Evolutionary conservation across 106 monocot genomes (phyloP), one percentile per base, ranked within the genome.

Genomic region (Chionographis japonica): DNA sequence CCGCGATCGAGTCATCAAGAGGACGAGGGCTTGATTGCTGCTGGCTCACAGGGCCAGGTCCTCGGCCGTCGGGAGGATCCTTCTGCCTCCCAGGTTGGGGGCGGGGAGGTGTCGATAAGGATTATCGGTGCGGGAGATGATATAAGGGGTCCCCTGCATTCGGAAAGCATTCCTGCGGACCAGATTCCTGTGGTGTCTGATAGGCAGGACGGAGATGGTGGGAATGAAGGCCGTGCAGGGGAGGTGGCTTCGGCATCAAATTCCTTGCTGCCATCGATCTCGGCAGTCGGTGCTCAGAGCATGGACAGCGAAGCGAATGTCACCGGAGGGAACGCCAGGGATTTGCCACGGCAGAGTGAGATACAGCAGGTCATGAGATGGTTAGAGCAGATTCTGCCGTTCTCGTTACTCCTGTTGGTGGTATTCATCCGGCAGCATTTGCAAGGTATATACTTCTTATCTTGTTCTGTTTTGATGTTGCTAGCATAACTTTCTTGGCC

Each of bases 381-480:
- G 86, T 76, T 91, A 14, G 95, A 95, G 68, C 91, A 91, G 82
- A 76, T 95, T 54, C 73, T 95, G 68, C 95, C 95, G 1, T 95
- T 91, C 68, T 91, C 91, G 14, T 62, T 95, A 75, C 86, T 95
- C 57, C 74, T 95, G 12, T 60, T 95, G 69, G 88, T 95, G 56
- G 95, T 95, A 17, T 95, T 95, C 78, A 92, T 95, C 38, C 78
- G 95, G 51, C 95, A 95, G 36, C 95, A 95, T 74, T 75, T 95
- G 74, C 95, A 95, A 95, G 95, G 95, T 95, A 82, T 72, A 0
- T 18, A 58, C 11, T 58, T n/a, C 37, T 14, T 12, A 14, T 8
- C n/a, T 16, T 19, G 27, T 36, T 12, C 18, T 66, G 18, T 51
- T 37, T 46, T 46, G 9, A 46, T 46, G 27, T 27, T 46, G 5